Evolutionary conservation across 495 filamentous ascomycete species (phyloP).

Genomic region (Daldinia grandis): DNA sequence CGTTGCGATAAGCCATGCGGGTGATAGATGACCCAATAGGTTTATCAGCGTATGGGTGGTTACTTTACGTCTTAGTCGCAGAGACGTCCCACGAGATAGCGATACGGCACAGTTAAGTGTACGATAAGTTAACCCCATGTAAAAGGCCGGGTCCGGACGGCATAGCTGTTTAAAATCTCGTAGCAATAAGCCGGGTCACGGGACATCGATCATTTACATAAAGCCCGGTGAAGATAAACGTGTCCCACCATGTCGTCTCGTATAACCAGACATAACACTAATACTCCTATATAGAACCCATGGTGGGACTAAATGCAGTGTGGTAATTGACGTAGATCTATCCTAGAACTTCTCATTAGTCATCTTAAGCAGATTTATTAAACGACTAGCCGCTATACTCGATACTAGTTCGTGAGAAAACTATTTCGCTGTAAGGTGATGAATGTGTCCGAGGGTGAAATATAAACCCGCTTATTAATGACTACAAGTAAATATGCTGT

Average conservation of each 20-base stretch:
- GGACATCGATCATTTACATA: neutral
- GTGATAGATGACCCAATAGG: conserved; percentile 19
- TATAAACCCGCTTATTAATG: conserved; percentile 17
- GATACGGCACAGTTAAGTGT: neutral
- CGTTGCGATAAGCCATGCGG: conserved; percentile 8
- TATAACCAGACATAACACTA: conserved; percentile 2
- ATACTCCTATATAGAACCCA: neutral
- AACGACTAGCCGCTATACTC: neutral
- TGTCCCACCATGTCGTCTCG: neutral
- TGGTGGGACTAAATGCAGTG: neutral
- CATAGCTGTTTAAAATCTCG: neutral
- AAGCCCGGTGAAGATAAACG: neutral
- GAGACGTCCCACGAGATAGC: neutral
- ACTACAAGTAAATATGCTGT: neutral
- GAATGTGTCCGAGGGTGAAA: conserved; percentile 8
- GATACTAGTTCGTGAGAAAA: neutral
- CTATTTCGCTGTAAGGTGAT: neutral
- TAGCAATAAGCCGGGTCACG: neutral
- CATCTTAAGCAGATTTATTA: neutral
- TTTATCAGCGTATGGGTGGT: conserved; percentile 25
- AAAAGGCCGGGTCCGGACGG: conserved; percentile 13
- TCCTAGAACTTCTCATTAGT: neutral
- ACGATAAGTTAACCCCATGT: conserved; percentile 16
- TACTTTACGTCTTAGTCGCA: neutral
- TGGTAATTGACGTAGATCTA: neutral